A percentile compares a stretch with the other conserved stretches of the same genome.
Conservation (phyloP, 768 basidiomycete genomes). For the Kwoniella sp. region DNA sequence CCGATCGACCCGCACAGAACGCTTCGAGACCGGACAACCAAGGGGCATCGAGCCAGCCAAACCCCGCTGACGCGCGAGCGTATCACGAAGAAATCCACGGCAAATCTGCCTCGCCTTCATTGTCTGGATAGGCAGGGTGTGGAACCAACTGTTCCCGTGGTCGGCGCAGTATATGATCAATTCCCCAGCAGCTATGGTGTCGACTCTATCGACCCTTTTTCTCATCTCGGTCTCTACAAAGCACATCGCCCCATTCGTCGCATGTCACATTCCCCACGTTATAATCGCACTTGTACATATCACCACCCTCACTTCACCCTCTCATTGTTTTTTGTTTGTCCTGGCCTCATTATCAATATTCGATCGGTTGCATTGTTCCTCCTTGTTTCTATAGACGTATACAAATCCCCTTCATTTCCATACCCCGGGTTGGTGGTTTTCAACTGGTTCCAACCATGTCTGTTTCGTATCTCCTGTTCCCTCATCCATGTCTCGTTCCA, state of each 20-base stretch:
- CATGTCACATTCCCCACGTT: background rate
- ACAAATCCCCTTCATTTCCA: conserved; percentile 1
- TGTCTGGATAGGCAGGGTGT: background rate
- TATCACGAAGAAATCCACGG: conserved; percentile 12
- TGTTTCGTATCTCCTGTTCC: background rate
- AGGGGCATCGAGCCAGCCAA: conserved; percentile 3
- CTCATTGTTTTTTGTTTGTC: background rate
- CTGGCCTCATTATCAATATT: background rate
- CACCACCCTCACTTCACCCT: background rate
- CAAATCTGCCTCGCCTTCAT: conserved; percentile 10
- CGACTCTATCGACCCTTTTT: no score
- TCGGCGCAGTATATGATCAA: background rate
- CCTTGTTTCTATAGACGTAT: conserved; percentile 1
- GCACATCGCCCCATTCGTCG: background rate
- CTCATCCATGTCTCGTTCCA: no score
- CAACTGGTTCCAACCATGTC: background rate
- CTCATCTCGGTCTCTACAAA: background rate
- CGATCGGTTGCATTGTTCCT: background rate
- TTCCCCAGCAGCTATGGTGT: no score
- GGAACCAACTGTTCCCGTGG: background rate
- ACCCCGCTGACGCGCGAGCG: conserved; percentile 5
- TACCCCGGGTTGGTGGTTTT: background rate
- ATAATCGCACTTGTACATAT: conserved; percentile 5
- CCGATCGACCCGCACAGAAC: background rate
- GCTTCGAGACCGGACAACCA: background rate